phyloP scores from a whole-genome alignment of 345 rosid species.

The Adansonia digitata region DNA sequence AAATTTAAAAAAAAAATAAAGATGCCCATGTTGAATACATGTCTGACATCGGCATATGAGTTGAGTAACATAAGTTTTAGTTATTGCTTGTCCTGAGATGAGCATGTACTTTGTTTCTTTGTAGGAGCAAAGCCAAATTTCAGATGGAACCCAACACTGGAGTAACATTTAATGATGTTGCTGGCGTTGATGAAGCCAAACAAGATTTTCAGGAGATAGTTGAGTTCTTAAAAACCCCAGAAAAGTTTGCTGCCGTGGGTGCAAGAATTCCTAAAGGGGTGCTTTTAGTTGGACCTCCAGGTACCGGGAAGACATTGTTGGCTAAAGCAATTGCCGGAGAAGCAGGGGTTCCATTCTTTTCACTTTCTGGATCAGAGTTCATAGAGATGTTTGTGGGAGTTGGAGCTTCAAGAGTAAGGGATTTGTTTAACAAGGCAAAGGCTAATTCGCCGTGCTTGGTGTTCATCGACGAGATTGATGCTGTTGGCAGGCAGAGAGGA shows the following conservation, averaged over 20 bases:
- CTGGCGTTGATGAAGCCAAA: conserved; percentile 86
- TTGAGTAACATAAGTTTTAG: not conserved
- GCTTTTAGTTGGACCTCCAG: conserved; percentile 61
- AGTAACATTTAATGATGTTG: conserved; percentile 72
- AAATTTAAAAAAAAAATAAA: too few relatives aligned
- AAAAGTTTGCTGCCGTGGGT: conserved; percentile 61
- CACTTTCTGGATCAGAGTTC: conserved; percentile 70
- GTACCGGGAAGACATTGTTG: conserved; percentile 69
- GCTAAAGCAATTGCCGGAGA: conserved; percentile 84
- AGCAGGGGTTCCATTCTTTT: conserved; percentile 75
- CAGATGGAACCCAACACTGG: conserved; percentile 79
- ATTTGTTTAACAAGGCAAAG: conserved; percentile 78
- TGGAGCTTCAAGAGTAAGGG: conserved; percentile 72
- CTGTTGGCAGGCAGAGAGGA: conserved; percentile 74
- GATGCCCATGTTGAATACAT: too few relatives aligned
- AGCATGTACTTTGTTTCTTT: not conserved
- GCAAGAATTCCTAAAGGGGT: conserved; percentile 71
- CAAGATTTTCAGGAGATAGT: conserved; percentile 76
- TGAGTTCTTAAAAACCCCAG: conserved; percentile 57
- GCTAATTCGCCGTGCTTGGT: conserved; percentile 62
- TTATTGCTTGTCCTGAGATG: not conserved
- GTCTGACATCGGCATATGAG: too few relatives aligned
- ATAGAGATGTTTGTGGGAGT: conserved; percentile 81
- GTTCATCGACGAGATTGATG: conserved; percentile 82
- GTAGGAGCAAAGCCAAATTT: conserved; percentile 72